Base-by-base conservation (phyloP, 805 yeast genomes). In the Pichia exigua region DNA sequence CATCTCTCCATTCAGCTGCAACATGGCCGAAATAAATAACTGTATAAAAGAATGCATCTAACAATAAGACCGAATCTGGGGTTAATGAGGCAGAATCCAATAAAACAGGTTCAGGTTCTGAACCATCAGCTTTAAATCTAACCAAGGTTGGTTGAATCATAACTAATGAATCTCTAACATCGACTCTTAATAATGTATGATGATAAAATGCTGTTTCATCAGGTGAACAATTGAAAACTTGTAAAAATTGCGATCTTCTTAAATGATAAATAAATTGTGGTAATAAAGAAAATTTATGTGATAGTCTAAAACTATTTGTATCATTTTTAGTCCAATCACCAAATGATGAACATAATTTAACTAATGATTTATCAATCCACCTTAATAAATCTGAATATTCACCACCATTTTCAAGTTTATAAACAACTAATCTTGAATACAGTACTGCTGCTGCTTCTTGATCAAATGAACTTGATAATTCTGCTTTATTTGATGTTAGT, bases 111-210 rank as follows among this genome's bases (percentile, higher is more conserved):
- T 79, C 86, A 30, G 96, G 96, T 59, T 88, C 96, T 15, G 72
- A 66, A 48, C 83, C 83, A 63, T 85, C 89, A 67, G 90, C 81
- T 51, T 84, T 78, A 68, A 85, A 92, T 41, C 96, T 81, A 3
- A 92, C 85, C 67, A 94, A 79, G 0, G 98, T 89, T 52, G 99
- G 99, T 73, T 94, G 99, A 58, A 94, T 92, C 97, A 94, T 94
- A 56, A 91, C 87, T 65, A 94, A 74, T 18, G 97, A 87, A 72
- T 92, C 94, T 57, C 86, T 85, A 43, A 92, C 86, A 66, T 94
- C 97, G 65, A 94, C 97, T 58, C 92, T 83, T 65, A 87, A 78
- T 65, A 94, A 79, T 18, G 89, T 84, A 68, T 94, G 99, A 67
- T 97, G 83, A 71, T 92, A 89, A 70, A 91, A 94, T 40, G 97